Evolutionary conservation across 2,329 filamentous ascomycete species (phyloP).

Genomic region (Trichoderma guizhouense): DNA sequence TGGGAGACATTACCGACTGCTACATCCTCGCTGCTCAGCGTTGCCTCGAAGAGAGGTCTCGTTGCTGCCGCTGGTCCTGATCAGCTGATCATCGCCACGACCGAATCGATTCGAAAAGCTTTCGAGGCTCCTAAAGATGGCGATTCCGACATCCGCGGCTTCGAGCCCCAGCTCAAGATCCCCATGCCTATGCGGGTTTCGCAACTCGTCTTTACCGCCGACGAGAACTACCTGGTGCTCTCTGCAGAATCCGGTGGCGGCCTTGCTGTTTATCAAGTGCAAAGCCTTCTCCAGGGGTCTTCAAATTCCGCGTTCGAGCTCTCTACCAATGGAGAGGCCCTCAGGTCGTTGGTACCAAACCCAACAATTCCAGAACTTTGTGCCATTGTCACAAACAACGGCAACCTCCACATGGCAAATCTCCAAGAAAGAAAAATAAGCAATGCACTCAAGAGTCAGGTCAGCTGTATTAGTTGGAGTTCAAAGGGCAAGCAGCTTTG

Average conservation of each 20-base stretch:
- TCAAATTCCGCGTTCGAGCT: slow-evolving; percentile 71
- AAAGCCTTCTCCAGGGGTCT: slow-evolving; percentile 62
- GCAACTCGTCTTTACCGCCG: slow-evolving; percentile 86
- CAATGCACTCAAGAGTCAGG: slow-evolving; percentile 63
- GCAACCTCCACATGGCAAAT: slow-evolving; percentile 81
- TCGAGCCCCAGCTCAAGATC: slow-evolving; percentile 71
- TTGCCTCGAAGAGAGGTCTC: slow-evolving; percentile 76
- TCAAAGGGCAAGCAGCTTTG: slow-evolving; percentile 88
- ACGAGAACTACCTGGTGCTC: slow-evolving; percentile 79
- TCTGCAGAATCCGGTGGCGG: slow-evolving; percentile 79
- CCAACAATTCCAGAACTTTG: slow-evolving; percentile 73
- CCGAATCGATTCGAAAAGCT: slow-evolving; percentile 72
- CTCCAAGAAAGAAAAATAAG: slow-evolving; percentile 66
- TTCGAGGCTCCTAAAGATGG: slow-evolving; percentile 60
- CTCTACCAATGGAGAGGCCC: slow-evolving; percentile 66
- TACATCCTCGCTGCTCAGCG: slow-evolving; percentile 77
- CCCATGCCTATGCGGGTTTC: slow-evolving; percentile 73
- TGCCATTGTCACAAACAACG: slow-evolving; percentile 74
- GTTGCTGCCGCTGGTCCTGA: slow-evolving; percentile 86
- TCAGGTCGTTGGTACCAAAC: slow-evolving; percentile 77
- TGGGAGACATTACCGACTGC: slow-evolving; percentile 76
- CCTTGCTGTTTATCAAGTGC: slow-evolving; percentile 76
- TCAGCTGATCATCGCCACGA: slow-evolving; percentile 70
- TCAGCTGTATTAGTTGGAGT: slow-evolving; percentile 88
- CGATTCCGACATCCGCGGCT: slow-evolving; percentile 64